Base-by-base conservation (phyloP, 2,329 filamentous ascomycete species). In the Tympanopsis confertula region DNA sequence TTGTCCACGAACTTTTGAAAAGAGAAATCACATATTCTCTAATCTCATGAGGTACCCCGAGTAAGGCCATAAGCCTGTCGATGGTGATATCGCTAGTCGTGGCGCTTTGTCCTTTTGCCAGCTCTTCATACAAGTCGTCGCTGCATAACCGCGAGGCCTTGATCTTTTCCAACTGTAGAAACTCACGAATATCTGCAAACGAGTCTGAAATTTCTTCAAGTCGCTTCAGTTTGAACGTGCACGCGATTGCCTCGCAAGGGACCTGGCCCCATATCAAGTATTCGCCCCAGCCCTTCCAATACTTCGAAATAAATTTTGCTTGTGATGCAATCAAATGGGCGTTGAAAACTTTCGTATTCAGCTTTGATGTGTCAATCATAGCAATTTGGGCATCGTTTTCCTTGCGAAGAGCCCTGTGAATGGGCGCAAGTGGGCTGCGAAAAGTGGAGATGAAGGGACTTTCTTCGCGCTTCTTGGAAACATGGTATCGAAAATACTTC, bases 361-460 rank as follows among this genome's bases (percentile, higher is more conserved):
- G 30, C 15, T 33, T 33, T 18, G 12, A 13, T 10, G 30, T 33
- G 15, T 33, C 30, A 33, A 33, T 33, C 10, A 33, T 10, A 7
- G 30, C 7, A 7, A 33, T 17, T 7, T 7, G 7, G 7, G 30
- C 30, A 13, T 15, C 30, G 10, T 33, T 15, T 15, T 17, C 15
- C 7, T 7, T 15, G 7, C 30, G 15, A 7, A 33, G 10, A 7
- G 30, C 30, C 7, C 30, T 10, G 30, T 33, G 30, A 17, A 33
- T 17, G 30, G 30, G 30, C 10, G 30, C 30, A 7, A 33, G 15
- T 10, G 17, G 12, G 17, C 10, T 12, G 7, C 17, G 12, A 33
- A 33, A 33, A 15, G 30, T 33, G 15, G 30, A 33, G 17, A 33
- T 33, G 30, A 33, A 33, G 12, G 30, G 30, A n/a, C 24, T 28